phyloP scores from a whole-genome alignment of 352 stramenopile species.

The Poterioochromonas sp. region DNA sequence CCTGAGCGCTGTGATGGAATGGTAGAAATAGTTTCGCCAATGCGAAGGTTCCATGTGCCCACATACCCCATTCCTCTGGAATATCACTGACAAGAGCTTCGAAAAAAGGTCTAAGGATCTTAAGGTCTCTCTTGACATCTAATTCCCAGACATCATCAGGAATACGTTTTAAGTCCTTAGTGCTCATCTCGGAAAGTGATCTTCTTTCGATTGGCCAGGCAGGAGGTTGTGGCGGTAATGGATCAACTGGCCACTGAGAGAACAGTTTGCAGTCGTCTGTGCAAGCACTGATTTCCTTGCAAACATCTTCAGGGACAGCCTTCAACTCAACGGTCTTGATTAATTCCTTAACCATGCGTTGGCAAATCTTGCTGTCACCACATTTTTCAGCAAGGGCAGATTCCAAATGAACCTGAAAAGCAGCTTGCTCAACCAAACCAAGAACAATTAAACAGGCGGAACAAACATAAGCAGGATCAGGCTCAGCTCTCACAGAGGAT shows the following conservation, averaged over 20 bases:
- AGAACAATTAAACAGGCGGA: not conserved
- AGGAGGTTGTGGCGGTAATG: not conserved
- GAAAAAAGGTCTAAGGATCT: constrained; percentile 1
- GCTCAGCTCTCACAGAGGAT: too few relatives aligned
- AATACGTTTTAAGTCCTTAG: not conserved
- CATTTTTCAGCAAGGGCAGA: not conserved
- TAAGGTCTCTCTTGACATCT: not conserved
- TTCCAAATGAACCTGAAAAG: constrained; percentile 10
- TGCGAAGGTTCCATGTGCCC: not conserved
- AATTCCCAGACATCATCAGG: not conserved
- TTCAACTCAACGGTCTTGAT: not conserved
- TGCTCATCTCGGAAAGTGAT: not conserved
- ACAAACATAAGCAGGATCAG: constrained; percentile 17
- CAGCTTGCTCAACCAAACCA: not conserved
- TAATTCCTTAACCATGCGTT: not conserved
- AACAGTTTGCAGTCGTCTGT: not conserved
- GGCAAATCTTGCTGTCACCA: not conserved
- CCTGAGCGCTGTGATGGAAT: not conserved
- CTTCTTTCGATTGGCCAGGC: not conserved
- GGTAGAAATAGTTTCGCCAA: not conserved
- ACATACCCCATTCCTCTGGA: constrained; percentile 15
- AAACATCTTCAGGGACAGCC: not conserved
- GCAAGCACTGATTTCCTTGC: not conserved
- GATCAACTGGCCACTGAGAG: constrained; percentile 10
- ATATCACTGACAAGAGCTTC: not conserved